Evolutionary conservation across 83 land plant genomes (phyloP).

Genomic region (Isoetes engelmannii): DNA sequence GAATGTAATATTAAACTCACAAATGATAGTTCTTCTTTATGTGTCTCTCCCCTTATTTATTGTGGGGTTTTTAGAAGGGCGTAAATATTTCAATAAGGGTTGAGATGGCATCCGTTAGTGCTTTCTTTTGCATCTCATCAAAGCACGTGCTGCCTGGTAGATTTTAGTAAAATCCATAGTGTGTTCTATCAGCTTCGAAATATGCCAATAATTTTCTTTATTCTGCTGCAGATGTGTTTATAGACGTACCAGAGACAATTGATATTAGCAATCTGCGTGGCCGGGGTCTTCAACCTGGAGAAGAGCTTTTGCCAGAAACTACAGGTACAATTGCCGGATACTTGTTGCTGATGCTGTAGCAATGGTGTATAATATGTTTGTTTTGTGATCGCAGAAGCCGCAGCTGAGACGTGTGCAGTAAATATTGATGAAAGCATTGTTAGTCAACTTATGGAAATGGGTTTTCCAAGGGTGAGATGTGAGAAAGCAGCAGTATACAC

Average conservation of each 20-base stretch:
- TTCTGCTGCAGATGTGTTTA: constrained; percentile 69
- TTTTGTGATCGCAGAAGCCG: constrained; percentile 9
- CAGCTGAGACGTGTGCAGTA: constrained; percentile 25
- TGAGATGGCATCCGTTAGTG: no score
- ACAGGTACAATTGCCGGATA: constrained; percentile 31
- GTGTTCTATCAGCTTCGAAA: no score
- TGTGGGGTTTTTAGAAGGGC: no score
- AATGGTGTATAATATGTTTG: neutral
- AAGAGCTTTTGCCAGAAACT: constrained; percentile 82
- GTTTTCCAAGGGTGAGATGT: constrained; percentile 86
- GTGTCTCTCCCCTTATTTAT: no score
- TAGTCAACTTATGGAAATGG: constrained; percentile 71
- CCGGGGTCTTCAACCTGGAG: constrained; percentile 84
- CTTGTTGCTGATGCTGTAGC: neutral
- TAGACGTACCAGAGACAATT: constrained; percentile 94
- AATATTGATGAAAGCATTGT: constrained; percentile 74
- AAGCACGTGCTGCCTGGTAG: no score
- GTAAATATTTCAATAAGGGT: no score
- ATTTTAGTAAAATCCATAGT: no score
- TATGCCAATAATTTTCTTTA: no score
- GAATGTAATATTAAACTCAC: no score
- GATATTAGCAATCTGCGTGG: constrained; percentile 84
- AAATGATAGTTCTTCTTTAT: no score
- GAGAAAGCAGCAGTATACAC: constrained; percentile 92
- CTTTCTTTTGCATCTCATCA: no score